phyloP scores from a whole-genome alignment of 1,284 basidiomycete species.

The Cutaneotrichosporon cyanovorans region DNA sequence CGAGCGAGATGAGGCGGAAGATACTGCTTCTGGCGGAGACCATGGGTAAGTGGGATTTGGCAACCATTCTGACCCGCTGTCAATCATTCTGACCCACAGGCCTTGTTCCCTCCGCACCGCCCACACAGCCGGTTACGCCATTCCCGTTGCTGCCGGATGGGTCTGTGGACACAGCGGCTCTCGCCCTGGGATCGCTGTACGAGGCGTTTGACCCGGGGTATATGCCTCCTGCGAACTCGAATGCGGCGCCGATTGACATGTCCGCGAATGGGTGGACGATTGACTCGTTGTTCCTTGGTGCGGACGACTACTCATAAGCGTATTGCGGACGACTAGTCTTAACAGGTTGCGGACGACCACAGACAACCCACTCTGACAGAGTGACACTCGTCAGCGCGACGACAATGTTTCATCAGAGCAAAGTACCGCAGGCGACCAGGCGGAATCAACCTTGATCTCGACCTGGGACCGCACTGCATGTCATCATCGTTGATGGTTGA shows the following conservation, averaged over 20 bases:
- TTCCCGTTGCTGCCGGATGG: neutral
- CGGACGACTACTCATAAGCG: neutral
- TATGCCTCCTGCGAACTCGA: neutral
- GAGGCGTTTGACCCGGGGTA: constrained; percentile 9
- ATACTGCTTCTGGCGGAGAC: constrained; percentile 6
- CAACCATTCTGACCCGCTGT: no score
- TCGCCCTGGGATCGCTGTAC: constrained; percentile 3
- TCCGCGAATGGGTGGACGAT: constrained; percentile 4
- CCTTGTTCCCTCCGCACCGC: neutral
- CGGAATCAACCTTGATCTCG: no score
- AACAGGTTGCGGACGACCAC: no score
- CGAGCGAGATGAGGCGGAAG: constrained; percentile 8
- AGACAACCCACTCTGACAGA: no score
- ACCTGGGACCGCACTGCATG: no score
- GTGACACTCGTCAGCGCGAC: no score
- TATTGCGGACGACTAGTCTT: no score
- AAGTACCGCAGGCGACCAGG: no score
- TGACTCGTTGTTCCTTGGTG: constrained; percentile 8
- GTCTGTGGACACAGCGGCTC: neutral
- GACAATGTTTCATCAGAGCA: no score
- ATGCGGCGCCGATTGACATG: neutral
- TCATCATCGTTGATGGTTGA: no score
- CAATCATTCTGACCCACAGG: neutral
- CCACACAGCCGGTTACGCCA: neutral
- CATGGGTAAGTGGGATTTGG: constrained; percentile 7